Evolutionary conservation across 768 basidiomycete species (phyloP), one percentile per base, ranked within the genome.

Genomic region (Macrolepiota fuliginosa): DNA sequence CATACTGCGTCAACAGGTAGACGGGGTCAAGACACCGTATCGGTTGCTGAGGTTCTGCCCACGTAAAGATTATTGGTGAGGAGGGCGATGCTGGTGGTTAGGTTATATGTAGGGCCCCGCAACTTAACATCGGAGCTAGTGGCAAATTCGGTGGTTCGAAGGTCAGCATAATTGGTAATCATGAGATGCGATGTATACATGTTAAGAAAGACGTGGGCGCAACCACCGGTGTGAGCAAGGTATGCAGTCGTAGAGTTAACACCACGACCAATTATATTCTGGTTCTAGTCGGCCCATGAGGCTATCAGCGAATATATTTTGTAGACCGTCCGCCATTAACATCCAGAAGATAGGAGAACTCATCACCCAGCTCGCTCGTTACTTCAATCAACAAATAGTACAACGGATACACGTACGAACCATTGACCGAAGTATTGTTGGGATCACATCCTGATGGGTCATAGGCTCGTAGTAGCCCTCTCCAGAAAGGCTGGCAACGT

Each of bases 221-320:
- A 63, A 4, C 51, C 25, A 27, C 60, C 10, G 25, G 62, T 36
- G 0, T 61, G 64, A 1, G 56, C 64, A 12, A 73, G 65, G 46
- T 72, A 74, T 0, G 69, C 67, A 1, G 67, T 71, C 4, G 71
- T 68, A 0, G 73, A 69, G 50, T 19, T n/a, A 9, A 45, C 15
- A 45, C 19, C 35, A 13, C n/a, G 5, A n/a, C 13, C 1, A 12
- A 40, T 4, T 4, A 37, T 9, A n/a, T 11, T 37, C 62, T n/a
- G n/a, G n/a, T n/a, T n/a, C n/a, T n/a, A n/a, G n/a, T n/a, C n/a
- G n/a, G n/a, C n/a, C n/a, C n/a, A n/a, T n/a, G n/a, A n/a, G n/a
- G n/a, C n/a, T n/a, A n/a, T n/a, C n/a, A n/a, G n/a, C n/a, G n/a
- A n/a, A n/a, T n/a, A n/a, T n/a, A n/a, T n/a, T n/a, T 61, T 5